These are phyloP conservation scores for Talaromyces sp. DNA, from an alignment of 2,329 filamentous ascomycete species.

Conservation along the genomic window DNA sequence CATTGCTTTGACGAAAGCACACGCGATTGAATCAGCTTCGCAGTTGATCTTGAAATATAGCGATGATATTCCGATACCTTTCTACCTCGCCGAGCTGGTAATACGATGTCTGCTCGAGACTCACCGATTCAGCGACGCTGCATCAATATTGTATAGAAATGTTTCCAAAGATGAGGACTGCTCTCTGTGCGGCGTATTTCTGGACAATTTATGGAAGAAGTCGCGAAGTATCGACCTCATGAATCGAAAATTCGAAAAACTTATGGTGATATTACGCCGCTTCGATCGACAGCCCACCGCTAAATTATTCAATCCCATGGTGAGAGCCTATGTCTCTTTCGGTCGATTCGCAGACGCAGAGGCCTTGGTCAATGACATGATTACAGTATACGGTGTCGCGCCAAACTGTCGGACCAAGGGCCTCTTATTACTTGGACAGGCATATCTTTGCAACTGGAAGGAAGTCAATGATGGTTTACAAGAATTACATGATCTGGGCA, in stretches of 20 bases:
- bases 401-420: conserved; percentile 36
- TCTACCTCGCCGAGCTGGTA: conserved; percentile 33
- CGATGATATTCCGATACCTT: conserved; percentile 29
- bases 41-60: conserved; percentile 31
- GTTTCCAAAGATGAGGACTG: conserved; percentile 34
- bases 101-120: conserved; percentile 39
- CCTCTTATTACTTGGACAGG: conserved; percentile 36
- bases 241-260: conserved; percentile 32
- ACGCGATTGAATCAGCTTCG: conserved; percentile 36
- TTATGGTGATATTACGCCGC: conserved; percentile 27
- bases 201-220: conserved; percentile 40
- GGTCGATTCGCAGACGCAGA: conserved; percentile 36
- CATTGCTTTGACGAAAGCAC: conserved; percentile 33
- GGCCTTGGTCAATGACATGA: conserved; percentile 36
- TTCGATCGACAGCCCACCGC: conserved; percentile 33
- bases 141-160: conserved; percentile 33
- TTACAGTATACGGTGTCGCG: conserved; percentile 27
- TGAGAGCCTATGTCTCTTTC: conserved; percentile 40
- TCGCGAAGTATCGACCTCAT: conserved; percentile 36
- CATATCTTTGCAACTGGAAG: conserved; percentile 40
- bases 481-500: conserved; percentile 35
- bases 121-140: conserved; percentile 36
- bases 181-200: conserved; percentile 36
- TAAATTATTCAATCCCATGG: conserved; percentile 40
- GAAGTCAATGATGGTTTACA: conserved; percentile 38